These are phyloP conservation scores for Noccaea caerulescens DNA, from an alignment of 345 rosid species.

Conservation along the genomic window DNA sequence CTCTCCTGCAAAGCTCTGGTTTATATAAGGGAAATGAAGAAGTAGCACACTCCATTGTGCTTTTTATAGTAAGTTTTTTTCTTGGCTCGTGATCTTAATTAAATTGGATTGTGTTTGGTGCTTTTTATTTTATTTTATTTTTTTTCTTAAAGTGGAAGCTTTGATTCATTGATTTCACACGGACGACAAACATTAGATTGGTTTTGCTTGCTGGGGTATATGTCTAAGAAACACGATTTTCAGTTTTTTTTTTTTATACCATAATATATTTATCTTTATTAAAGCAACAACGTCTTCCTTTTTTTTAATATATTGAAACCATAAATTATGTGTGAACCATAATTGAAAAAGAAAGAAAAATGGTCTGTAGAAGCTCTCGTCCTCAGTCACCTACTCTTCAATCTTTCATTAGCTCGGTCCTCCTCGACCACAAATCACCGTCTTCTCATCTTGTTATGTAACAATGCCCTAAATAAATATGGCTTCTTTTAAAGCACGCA, in stretches of 20 bases:
- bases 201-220: constrained; percentile 45
- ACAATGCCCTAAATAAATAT: too few species aligned
- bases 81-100: constrained; percentile 17
- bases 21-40: constrained; percentile 35
- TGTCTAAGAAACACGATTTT: constrained; percentile 33
- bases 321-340: neutral
- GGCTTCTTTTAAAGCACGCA: too few species aligned
- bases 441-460: too few species aligned
- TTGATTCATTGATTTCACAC: constrained; percentile 43
- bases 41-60: constrained; percentile 28
- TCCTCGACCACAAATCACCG: too few species aligned
- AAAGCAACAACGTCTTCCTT: constrained; percentile 24
- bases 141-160: constrained; percentile 36
- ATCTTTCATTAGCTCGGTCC: too few species aligned
- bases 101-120: constrained; percentile 39
- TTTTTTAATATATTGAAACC: neutral
- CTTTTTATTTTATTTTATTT: neutral
- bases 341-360: neutral
- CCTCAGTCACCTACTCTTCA: too few species aligned
- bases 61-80: constrained; percentile 33
- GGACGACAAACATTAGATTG: constrained; percentile 36
- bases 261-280: constrained; percentile 39
- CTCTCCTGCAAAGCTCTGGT: constrained; percentile 41
- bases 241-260: constrained; percentile 13
- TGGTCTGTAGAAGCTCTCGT: too few species aligned